phyloP scores from a whole-genome alignment of 1,139 yeast genomes.

The Arxiozyma slooffiae region DNA sequence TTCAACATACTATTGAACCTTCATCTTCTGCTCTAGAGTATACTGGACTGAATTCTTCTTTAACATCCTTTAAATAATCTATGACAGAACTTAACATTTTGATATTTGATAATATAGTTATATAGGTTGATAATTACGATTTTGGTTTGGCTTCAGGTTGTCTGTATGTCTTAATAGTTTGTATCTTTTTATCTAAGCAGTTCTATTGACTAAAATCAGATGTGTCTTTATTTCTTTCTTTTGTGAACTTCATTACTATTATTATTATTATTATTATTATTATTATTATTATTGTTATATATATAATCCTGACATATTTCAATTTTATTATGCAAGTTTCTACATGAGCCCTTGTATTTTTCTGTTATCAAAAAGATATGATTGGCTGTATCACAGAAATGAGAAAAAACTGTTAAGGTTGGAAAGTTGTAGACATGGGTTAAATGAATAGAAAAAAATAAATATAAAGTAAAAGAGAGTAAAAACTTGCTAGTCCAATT shows the following conservation, averaged over 20 bases:
- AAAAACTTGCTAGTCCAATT: background rate
- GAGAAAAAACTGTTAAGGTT: no score
- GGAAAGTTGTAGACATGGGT: no score
- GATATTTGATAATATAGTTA: background rate
- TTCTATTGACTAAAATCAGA: background rate
- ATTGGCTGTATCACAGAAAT: background rate
- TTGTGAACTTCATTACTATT: background rate
- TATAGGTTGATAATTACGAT: no score
- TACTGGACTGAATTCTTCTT: constrained; percentile 73
- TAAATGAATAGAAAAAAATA: no score
- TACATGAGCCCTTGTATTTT: background rate
- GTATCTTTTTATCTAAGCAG: no score
- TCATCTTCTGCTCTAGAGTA: constrained; percentile 71
- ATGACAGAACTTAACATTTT: constrained; percentile 49
- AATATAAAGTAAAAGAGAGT: no score
- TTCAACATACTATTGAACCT: constrained; percentile 9
- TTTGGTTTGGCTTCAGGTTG: background rate
- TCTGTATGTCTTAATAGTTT: no score
- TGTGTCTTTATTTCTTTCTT: background rate
- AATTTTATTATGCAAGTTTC: background rate
- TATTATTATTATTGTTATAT: no score
- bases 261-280: no score
- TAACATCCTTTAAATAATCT: constrained; percentile 53
- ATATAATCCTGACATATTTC: no score
- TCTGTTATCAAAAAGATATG: background rate